Evolutionary conservation across 306 rosid species (phyloP).

Genomic region (Sesbania bispinosa): DNA sequence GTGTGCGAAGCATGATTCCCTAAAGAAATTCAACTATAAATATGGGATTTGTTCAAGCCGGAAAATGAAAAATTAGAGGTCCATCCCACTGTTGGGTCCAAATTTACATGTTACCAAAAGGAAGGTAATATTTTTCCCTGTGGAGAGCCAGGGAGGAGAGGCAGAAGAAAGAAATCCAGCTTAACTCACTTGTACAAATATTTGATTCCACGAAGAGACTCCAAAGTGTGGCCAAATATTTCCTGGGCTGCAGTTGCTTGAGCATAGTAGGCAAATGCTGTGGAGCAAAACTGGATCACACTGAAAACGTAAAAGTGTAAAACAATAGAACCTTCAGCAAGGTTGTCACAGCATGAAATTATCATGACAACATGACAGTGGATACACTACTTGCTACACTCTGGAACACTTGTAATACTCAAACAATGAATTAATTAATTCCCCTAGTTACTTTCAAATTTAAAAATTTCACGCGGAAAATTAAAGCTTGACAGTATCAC

Average conservation of each 20-base stretch:
- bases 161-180: constrained; percentile 5
- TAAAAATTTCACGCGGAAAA: neutral
- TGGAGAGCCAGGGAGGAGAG: neutral
- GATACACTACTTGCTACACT: neutral
- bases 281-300: constrained; percentile 98
- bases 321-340: constrained; percentile 29
- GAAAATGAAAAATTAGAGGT: neutral
- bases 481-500: constrained; percentile 6
- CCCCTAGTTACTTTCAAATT: neutral
- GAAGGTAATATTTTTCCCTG: neutral
- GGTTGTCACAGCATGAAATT: neutral
- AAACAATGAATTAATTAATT: neutral
- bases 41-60: neutral
- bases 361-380: neutral
- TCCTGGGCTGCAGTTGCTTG: constrained; percentile 99
- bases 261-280: constrained; percentile 98
- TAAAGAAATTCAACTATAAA: neutral
- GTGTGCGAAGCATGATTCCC: neutral
- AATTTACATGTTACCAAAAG: constrained; percentile 15
- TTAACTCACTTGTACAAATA: constrained; percentile 88
- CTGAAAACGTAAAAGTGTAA: constrained; percentile 58
- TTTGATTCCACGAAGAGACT: constrained; percentile 95
- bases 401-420: neutral
- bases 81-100: neutral
- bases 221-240: constrained; percentile 94